Evolutionary conservation across 164 flowering plant species (phyloP), one percentile per base, ranked within the genome.

Genomic region (Magnolia sinica): DNA sequence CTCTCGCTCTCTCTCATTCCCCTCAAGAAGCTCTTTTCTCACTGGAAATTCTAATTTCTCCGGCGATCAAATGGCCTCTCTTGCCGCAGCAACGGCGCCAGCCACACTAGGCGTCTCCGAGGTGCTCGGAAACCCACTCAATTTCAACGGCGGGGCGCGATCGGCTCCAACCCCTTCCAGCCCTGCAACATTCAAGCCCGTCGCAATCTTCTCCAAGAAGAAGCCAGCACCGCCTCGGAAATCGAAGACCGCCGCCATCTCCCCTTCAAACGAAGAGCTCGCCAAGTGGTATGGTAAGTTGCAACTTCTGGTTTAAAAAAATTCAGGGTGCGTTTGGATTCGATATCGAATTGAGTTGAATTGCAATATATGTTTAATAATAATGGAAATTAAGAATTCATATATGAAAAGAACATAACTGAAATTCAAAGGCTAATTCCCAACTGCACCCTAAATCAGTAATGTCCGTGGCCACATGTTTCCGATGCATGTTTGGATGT

Each of bases 241-340:
- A 82, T 13, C 91, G 0, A 89, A 88, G 83, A 66, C 87, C 2
- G 83, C 72, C 0, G 37, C 91, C 16, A 87, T 82, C 19, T 50
- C 90, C 19, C 87, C 97, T 0, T 82, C 69, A 3, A 72, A 79
- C 79, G 99, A 96, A 3, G 99, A 96, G 89, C 99, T 96, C 84
- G 94, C 99, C 89, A 96, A 94, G 98, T 96, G 99, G 99, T 96
- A 96, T 64, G 99, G 98, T 95, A 72, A 82, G 98, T 83, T 1
- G 1, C 45, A 37, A 37, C 45, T 37, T 37, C 5, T 37, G 45
- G 4, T 37, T 37, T 37, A 3, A 37, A 37, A 37, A 37, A 3
- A 3, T 37, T 37, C 45, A 37, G 45, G 6, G 45, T 37, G 6
- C 45, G 45, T 37, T 37, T 37, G 45, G 45, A 37, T 37, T 3